phyloP scores from a whole-genome alignment of 768 basidiomycete species.

The Asterophora lycoperdoides region DNA sequence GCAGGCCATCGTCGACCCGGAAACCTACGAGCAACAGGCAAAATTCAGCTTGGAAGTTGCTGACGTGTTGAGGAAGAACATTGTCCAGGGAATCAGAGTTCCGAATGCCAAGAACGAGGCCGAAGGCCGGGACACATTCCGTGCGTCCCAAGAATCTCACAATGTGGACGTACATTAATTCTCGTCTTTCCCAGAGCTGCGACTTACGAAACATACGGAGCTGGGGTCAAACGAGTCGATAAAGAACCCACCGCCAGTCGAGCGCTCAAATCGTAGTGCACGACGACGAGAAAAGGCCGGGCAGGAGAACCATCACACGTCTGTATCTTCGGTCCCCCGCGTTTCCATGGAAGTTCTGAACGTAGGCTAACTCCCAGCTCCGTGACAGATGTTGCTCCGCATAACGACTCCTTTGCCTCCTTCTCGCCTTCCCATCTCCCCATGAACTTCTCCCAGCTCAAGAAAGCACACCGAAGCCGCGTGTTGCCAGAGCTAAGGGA shows the following conservation, averaged over 20 bases:
- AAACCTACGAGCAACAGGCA: slow-evolving; percentile 48
- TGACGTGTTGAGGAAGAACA: slow-evolving; percentile 67
- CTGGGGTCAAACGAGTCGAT: slow-evolving; percentile 81
- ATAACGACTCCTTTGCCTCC: slow-evolving; percentile 21
- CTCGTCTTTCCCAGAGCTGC: slow-evolving; percentile 46
- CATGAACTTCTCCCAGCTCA: slow-evolving; percentile 64
- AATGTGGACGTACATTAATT: neutral
- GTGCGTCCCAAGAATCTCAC: slow-evolving; percentile 33
- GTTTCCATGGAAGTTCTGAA: slow-evolving; percentile 9
- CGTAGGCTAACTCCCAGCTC: slow-evolving; percentile 25
- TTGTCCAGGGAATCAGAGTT: slow-evolving; percentile 73
- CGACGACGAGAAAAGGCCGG: slow-evolving; percentile 40
- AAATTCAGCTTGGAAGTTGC: slow-evolving; percentile 70
- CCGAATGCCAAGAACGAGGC: slow-evolving; percentile 27
- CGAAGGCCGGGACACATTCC: slow-evolving; percentile 45
- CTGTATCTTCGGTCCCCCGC: slow-evolving; percentile 3
- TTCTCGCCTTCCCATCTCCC: slow-evolving; percentile 22
- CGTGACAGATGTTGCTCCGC: slow-evolving; percentile 35
- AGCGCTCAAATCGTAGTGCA: slow-evolving; percentile 42
- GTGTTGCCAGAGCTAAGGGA: slow-evolving; percentile 65
- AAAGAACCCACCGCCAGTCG: slow-evolving; percentile 50
- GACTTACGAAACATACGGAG: slow-evolving; percentile 77
- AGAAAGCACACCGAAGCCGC: slow-evolving; percentile 63
- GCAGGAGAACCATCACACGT: slow-evolving; percentile 25
- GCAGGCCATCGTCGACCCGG: slow-evolving; percentile 39